Base-by-base conservation (phyloP, 345 rosid species). In the Excoecaria agallocha region DNA sequence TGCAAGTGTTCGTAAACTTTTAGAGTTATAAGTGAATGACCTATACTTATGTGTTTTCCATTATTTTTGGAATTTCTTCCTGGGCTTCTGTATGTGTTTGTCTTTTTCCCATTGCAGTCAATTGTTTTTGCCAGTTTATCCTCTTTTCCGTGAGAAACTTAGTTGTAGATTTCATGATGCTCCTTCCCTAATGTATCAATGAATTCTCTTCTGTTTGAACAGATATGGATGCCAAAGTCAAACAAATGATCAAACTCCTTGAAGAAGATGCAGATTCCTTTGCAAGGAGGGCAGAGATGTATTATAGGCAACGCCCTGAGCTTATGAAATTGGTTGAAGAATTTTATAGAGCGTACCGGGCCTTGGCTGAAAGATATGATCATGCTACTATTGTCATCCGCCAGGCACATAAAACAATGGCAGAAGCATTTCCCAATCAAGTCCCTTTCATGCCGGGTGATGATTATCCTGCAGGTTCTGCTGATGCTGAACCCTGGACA, bases 231-330 rank as follows among this genome's bases (percentile, higher is more conserved):
- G 79, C 82, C 70, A 96, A 91, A 77, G 98, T 96, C 67, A 93
- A 88, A 57, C 96, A 96, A 64, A 96, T 96, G 99, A 93, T 96
- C 82, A 96, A 88, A 83, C 91, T 96, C 76, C 86, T 93, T 41
- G 99, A 96, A 86, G 96, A 93, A 83, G 99, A 96, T 86, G 99
- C 98, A 25, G 99, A 96, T 81, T 93, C 99, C 24, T 96, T 96
- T 81, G 99, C 99, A 55, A 88, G 94, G 82, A 85, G 98, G 83
- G 99, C 99, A n/a, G 99, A 96, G 73, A 91, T 96, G 99, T 96
- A 96, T 75, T 96, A 93, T 71, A 93, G 90, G 85, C 88, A 93
- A 85, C 90, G 99, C 52, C 98, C 99, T 25, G 98, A 96, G 82
- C 92, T 96, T 71, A 89, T 90, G 98, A 91, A 96, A 82, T 67